Base-by-base conservation (phyloP, 129 eudicot species). In the Escallonia herrerae region DNA sequence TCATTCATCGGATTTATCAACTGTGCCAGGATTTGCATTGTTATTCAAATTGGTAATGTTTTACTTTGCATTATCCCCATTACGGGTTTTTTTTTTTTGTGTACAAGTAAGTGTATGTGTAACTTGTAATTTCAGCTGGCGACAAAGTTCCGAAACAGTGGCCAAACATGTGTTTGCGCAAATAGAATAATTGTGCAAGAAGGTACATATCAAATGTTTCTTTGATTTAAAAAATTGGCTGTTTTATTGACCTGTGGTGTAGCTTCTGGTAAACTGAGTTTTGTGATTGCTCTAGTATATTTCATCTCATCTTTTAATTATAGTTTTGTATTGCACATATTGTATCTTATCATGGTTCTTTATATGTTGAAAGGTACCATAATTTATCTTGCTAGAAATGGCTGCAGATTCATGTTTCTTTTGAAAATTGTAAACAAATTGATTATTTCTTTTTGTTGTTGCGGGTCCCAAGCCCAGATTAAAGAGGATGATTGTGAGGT, bases 141-240 rank as follows among this genome's bases (percentile, higher is more conserved):
- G 58, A 68, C 96, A 15, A 89, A 93, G 79, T 93, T 93, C 63
- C 84, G 95, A 58, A 93, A 93, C 73, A 93, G 78, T 69, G 99
- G 99, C 67, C 99, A 93, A 74, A 86, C 96, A 66, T 93, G 95
- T 66, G 95, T 93, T 10, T 93, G 96, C 43, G 89, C 96, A 76
- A 93, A 93, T 63, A 86, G 95, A 83, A 62, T 93, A 60, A 80
- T 93, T 56, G 99, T 93, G 75, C 96, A 93, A 83, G 96, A 93
- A 89, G 99, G 98, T 83, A 91, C 11, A 61, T 51, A 58, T 22
- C 13, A 45, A 59, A 53, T 53, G n/a, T 8, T 11, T 3, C 5
- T 11, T 53, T 3, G 5, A 8, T 37, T 3, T 22, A 53, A 15
- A 22, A 33, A 48, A 44, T 11, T 57, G 11, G 9, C 58, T 5